A percentile compares a stretch with the other conserved stretches of the same genome.
Conservation (phyloP, 257 asterid species). For the Linderniella brevidens region DNA sequence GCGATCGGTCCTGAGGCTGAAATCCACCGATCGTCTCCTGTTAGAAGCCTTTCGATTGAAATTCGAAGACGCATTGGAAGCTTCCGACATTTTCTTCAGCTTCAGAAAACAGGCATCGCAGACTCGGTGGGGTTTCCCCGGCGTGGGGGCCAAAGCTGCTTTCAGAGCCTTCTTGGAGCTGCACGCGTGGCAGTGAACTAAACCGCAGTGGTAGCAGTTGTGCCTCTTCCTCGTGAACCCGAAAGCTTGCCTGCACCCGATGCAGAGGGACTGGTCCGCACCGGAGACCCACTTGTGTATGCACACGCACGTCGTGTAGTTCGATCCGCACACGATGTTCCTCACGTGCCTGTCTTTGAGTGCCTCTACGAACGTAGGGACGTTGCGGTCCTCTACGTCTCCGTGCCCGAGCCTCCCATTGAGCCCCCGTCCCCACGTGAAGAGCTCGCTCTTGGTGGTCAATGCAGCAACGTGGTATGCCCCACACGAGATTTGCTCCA, state of each 20-base stretch:
- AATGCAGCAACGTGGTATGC: constrained; percentile 60
- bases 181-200: constrained; percentile 84
- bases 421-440: constrained; percentile 81
- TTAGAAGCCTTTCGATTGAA: constrained; percentile 8
- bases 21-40: constrained; percentile 28
- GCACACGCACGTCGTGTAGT: constrained; percentile 64
- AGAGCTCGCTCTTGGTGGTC: constrained; percentile 71
- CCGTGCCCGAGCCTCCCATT: constrained; percentile 94
- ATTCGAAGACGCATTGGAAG: constrained; percentile 15
- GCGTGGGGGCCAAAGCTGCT: constrained; percentile 91
- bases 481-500: constrained; percentile 78
- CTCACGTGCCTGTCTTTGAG: constrained; percentile 70
- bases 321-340: constrained; percentile 73
- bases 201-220: constrained; percentile 77
- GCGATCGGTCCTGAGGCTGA: constrained; percentile 26
- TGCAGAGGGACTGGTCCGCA: constrained; percentile 78
- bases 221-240: constrained; percentile 84
- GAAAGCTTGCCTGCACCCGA: constrained; percentile 72
- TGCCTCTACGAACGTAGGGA: constrained; percentile 68
- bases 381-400: constrained; percentile 43
- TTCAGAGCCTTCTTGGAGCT: constrained; percentile 72
- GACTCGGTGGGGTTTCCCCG: constrained; percentile 88
- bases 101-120: constrained; percentile 67
- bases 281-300: constrained; percentile 90
- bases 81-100: constrained; percentile 53